phyloP scores from a whole-genome alignment of 192 early-diverging fungal species.

The Backusella parvicylindrica region DNA sequence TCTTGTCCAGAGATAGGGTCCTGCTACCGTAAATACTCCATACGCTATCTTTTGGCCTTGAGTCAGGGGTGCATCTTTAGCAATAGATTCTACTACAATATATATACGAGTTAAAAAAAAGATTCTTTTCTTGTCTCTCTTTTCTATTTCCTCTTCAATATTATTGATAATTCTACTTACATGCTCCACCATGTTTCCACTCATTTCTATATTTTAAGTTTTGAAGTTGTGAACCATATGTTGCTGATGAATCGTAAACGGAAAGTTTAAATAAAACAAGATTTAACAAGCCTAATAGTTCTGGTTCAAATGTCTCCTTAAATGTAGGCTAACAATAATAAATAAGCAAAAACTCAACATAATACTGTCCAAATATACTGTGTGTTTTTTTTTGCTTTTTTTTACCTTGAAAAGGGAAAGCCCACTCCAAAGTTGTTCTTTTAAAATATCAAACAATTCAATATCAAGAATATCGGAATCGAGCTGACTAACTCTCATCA shows the following conservation, averaged over 20 bases:
- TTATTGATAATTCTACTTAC: conserved; percentile 34
- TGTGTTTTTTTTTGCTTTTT: neutral
- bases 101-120: neutral
- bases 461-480: conserved; percentile 80
- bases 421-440: conserved; percentile 71
- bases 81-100: conserved; percentile 52
- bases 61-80: conserved; percentile 55
- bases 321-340: conserved; percentile 40
- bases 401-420: conserved; percentile 67
- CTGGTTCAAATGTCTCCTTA: conserved; percentile 65
- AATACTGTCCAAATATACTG: neutral
- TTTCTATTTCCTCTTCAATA: neutral
- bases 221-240: conserved; percentile 80
- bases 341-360: neutral
- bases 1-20: conserved; percentile 67
- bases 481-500: conserved; percentile 79
- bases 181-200: conserved; percentile 45
- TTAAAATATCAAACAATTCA: conserved; percentile 73
- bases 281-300: conserved; percentile 65
- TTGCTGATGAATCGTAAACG: conserved; percentile 68
- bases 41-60: conserved; percentile 56
- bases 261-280: conserved; percentile 73
- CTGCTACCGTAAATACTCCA: conserved; percentile 66
- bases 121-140: conserved; percentile 19
- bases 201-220: conserved; percentile 83